A percentile compares a stretch with the other conserved stretches of the same genome.
phyloP scores from a whole-genome alignment of 176 grass and related monocot genomes.

The Stipa capillata region DNA sequence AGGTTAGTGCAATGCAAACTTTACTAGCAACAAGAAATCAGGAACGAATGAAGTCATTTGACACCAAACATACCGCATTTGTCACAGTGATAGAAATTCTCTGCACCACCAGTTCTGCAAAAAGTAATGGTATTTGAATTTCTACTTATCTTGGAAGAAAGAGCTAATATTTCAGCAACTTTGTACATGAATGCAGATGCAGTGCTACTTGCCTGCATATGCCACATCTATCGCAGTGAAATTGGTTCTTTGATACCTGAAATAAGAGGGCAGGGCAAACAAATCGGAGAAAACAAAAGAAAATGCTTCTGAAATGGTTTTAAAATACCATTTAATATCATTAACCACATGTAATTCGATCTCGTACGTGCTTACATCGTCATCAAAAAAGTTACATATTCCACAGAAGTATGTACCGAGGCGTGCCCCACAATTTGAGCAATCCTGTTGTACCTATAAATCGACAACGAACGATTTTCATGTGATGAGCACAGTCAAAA shows the following conservation, averaged over 20 bases:
- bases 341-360: not conserved
- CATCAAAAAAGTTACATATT: conserved; percentile 77
- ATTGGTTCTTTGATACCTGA: conserved; percentile 61
- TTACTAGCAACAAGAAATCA: not conserved
- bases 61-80: conserved; percentile 36
- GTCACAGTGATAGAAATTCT: conserved; percentile 64
- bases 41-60: not conserved
- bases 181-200: not conserved
- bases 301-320: not conserved
- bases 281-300: not conserved
- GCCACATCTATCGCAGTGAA: conserved; percentile 69
- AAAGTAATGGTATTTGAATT: not conserved
- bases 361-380: conserved; percentile 42
- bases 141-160: not conserved
- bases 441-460: conserved; percentile 51
- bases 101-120: conserved; percentile 50
- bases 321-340: not conserved
- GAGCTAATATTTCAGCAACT: not conserved
- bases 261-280: not conserved
- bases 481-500: not conserved
- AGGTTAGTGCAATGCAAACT: not conserved
- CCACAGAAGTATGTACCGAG: conserved; percentile 67
- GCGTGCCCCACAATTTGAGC: conserved; percentile 47
- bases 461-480: not conserved
- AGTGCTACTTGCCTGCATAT: conserved; percentile 53